Percentiles rank a stretch among this genome's conserved stretches.
Evolutionary conservation across 164 flowering plant species (phyloP).

Genomic region (Dillenia suffruticosa): DNA sequence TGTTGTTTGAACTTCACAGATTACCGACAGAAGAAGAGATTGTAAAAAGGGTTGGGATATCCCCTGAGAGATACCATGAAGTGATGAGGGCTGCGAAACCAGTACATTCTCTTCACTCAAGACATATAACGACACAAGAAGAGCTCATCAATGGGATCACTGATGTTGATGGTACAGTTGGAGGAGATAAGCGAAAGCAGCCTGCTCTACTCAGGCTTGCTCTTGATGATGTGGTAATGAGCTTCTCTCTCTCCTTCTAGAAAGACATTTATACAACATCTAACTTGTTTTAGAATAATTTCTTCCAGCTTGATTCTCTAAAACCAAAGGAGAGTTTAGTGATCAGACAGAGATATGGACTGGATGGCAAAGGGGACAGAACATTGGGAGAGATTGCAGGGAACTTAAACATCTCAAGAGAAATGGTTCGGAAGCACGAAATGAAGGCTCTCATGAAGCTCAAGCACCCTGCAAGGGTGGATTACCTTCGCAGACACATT

Average conservation of each 20-base stretch:
- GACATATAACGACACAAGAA: slow-evolving; percentile 68
- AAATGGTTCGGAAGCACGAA: slow-evolving; percentile 96
- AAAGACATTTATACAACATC: neutral
- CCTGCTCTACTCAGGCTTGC: slow-evolving; percentile 94
- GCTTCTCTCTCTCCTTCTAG: neutral
- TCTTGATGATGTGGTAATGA: slow-evolving; percentile 93
- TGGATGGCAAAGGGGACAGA: slow-evolving; percentile 89
- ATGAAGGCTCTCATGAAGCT: slow-evolving; percentile 98
- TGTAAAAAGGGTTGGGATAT: slow-evolving; percentile 59
- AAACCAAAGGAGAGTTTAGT: slow-evolving; percentile 98
- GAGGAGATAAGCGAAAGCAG: slow-evolving; percentile 58
- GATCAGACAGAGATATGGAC: slow-evolving; percentile 94
- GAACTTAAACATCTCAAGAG: slow-evolving; percentile 89
- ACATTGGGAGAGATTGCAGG: slow-evolving; percentile 95
- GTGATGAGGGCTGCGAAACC: slow-evolving; percentile 76
- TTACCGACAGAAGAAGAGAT: slow-evolving; percentile 80
- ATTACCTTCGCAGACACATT: slow-evolving; percentile 71
- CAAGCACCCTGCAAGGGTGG: slow-evolving; percentile 88
- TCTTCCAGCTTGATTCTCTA: slow-evolving; percentile 81
- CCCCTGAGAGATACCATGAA: slow-evolving; percentile 73
- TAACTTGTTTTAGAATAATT: neutral
- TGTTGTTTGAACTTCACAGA: slow-evolving; percentile 62
- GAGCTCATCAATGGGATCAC: slow-evolving; percentile 71
- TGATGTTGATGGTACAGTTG: slow-evolving; percentile 62
- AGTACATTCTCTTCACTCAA: slow-evolving; percentile 70